Conservation (phyloP, 352 stramenopile species). For the Phytophthora ohioensis region DNA sequence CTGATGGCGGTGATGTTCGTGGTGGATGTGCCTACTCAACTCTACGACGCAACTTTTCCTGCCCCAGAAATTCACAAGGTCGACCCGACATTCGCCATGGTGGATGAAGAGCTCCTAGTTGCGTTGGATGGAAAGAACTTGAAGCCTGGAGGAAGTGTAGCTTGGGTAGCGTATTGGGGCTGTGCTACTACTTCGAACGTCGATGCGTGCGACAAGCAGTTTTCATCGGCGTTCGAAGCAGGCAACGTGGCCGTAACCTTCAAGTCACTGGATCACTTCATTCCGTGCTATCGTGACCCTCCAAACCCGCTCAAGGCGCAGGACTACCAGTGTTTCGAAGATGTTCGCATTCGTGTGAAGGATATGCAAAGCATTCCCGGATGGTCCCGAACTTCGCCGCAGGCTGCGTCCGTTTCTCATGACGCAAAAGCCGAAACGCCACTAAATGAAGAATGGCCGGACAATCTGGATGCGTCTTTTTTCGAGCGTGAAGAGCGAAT, state of each 20-base stretch:
- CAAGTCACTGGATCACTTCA: constrained; percentile 78
- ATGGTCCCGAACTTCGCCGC: constrained; percentile 52
- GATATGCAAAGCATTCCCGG: constrained; percentile 82
- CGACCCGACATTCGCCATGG: constrained; percentile 73
- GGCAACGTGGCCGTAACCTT: constrained; percentile 81
- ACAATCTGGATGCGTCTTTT: background rate
- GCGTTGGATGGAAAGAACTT: constrained; percentile 76
- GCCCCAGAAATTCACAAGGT: constrained; percentile 61
- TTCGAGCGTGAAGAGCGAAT: constrained; percentile 14
- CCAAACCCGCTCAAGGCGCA: constrained; percentile 78
- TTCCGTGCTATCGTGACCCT: constrained; percentile 86
- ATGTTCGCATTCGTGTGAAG: constrained; percentile 80
- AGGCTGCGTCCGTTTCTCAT: constrained; percentile 10
- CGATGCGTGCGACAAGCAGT: constrained; percentile 77
- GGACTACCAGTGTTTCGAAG: constrained; percentile 76
- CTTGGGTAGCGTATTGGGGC: constrained; percentile 86
- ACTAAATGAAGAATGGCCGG: constrained; percentile 7
- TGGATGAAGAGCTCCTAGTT: constrained; percentile 79
- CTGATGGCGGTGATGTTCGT: constrained; percentile 54
- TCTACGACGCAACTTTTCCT: constrained; percentile 68
- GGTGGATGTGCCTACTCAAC: constrained; percentile 52
- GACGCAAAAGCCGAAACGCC: background rate
- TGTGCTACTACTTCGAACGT: constrained; percentile 71
- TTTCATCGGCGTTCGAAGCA: constrained; percentile 62
- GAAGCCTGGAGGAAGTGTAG: constrained; percentile 74